Conservation (phyloP, 768 basidiomycete genomes). For the Russula sp. region DNA sequence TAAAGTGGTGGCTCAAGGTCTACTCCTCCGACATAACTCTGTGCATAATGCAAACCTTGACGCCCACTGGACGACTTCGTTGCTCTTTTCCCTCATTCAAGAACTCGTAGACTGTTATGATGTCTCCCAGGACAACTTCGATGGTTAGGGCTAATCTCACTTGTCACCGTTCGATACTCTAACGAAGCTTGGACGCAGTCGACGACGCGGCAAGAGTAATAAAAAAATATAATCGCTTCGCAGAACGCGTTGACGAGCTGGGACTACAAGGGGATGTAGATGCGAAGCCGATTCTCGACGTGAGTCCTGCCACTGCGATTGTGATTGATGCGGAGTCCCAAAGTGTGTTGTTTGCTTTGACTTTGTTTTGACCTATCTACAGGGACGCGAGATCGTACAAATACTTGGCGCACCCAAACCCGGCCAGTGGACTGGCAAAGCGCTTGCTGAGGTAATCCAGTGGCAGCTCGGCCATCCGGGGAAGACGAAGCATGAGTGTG, state of each 20-base stretch:
- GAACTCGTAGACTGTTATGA: constrained; percentile 57
- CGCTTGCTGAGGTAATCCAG: constrained; percentile 58
- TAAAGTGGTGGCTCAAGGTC: constrained; percentile 35
- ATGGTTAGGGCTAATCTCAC: constrained; percentile 33
- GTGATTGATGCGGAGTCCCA: background rate
- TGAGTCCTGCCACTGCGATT: constrained; percentile 33
- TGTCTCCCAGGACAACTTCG: constrained; percentile 32
- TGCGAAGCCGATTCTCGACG: constrained; percentile 68
- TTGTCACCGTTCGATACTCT: constrained; percentile 18
- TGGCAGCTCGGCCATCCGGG: constrained; percentile 84
- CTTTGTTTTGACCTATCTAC: background rate
- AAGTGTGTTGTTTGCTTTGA: background rate
- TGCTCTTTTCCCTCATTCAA: constrained; percentile 68
- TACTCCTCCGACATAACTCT: constrained; percentile 56
- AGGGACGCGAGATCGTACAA: constrained; percentile 66
- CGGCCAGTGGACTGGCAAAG: constrained; percentile 63
- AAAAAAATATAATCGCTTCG: constrained; percentile 58
- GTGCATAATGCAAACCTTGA: constrained; percentile 60
- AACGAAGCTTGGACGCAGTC: constrained; percentile 29
- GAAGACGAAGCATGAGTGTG: constrained; percentile 58
- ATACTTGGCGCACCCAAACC: constrained; percentile 47
- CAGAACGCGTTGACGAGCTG: constrained; percentile 51
- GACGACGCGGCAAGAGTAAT: constrained; percentile 43
- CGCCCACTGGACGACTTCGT: constrained; percentile 60
- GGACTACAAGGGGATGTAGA: constrained; percentile 55